Evolutionary conservation across 805 yeast genomes (phyloP).

Genomic region (Saccharomycopsis sp.): DNA sequence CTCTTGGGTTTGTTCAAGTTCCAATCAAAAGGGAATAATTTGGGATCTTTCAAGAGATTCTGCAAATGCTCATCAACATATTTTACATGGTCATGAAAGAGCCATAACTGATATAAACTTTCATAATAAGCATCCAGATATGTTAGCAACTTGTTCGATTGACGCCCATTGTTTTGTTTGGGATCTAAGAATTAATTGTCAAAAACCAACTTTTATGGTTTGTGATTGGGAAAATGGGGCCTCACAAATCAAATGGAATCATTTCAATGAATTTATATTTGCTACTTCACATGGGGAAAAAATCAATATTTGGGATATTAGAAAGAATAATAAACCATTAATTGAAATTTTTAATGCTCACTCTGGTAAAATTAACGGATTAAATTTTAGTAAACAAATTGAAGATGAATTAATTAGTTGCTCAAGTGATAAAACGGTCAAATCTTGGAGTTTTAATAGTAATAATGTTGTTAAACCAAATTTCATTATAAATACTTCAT

Average conservation of each 20-base stretch:
- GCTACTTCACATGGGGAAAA: constrained; percentile 83
- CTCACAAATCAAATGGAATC: constrained; percentile 91
- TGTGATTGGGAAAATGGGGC: constrained; percentile 97
- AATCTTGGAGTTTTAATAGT: constrained; percentile 56
- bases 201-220: constrained; percentile 61
- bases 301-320: constrained; percentile 77
- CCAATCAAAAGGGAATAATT: constrained; percentile 88
- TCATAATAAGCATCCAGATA: constrained; percentile 77
- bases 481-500: constrained; percentile 29
- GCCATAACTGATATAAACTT: constrained; percentile 96
- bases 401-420: constrained; percentile 63
- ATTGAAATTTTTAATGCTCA: constrained; percentile 53
- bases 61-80: constrained; percentile 68
- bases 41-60: constrained; percentile 76
- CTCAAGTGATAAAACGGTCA: constrained; percentile 78
- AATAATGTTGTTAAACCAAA: constrained; percentile 5
- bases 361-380: constrained; percentile 76
- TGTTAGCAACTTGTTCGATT: constrained; percentile 85
- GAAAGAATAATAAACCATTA: constrained; percentile 74
- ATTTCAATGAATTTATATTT: constrained; percentile 57
- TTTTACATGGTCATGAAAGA: constrained; percentile 79
- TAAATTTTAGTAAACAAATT: constrained; percentile 63
- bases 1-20: constrained; percentile 85
- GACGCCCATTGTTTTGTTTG: constrained; percentile 82
- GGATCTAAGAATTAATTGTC: constrained; percentile 74